Base-by-base conservation (phyloP, 371 early-diverging fungal genomes). In the Lichtheimia ramosa region DNA sequence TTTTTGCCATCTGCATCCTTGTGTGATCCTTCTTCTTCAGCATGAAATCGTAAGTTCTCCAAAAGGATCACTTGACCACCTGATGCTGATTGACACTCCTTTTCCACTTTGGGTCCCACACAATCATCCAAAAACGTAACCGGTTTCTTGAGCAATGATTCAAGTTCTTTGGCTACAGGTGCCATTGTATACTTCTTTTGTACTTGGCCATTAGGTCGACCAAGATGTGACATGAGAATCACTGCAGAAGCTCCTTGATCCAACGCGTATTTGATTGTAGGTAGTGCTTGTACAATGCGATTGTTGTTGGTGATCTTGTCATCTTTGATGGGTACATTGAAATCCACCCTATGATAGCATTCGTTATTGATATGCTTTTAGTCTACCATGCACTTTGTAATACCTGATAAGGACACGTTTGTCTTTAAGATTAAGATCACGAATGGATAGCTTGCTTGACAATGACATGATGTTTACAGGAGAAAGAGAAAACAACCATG, bases 11-110 rank as follows among this genome's bases (percentile, higher is more conserved):
- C 84, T 68, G 85, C 85, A 75, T 92, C 88, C 89, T 96, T 96
- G 70, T 85, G 77, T 62, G 91, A 89, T 62, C 99, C 99, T 77
- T 99, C 98, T 77, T 99, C 99, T 84, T 96, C 99, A 58, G 91
- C 85, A 77, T 98, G 96, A 90, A 94, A 99, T 59, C 99, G 93
- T 63, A 98, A 83, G 83, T 99, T 99, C 82, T 99, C 99, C 64
- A 99, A 78, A 21, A 99, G 82, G 62, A 98, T 92, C 62, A 98
- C 87, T 75, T 93, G 83, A 73, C 97, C 96, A 49, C 83, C 83
- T 15, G 80, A 72, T 48, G 94, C 89, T 50, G 71, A 73, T 51
- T 86, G 83, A 66, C 94, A 94, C 57, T 83, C 82, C 60, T 86
- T 72, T 79, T 97, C 97, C 48, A 94, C 93, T 54, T 88, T 85